Evolutionary conservation across 148 eudicot genomes (phyloP).

Genomic region (Vaccinium vitisidaea): DNA sequence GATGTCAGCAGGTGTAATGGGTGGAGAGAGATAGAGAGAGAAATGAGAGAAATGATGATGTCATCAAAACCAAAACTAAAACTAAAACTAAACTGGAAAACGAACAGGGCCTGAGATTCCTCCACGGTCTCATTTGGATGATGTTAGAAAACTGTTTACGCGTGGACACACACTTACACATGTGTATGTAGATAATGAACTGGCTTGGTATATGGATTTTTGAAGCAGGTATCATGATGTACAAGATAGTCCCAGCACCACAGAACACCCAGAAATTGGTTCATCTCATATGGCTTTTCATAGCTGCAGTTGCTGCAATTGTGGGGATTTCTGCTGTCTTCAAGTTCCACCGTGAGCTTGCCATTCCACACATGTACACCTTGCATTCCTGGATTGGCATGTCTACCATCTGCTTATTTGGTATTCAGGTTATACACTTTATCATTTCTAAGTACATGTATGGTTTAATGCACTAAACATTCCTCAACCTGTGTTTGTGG

Average conservation of each 20-base stretch:
- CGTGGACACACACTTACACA: neutral
- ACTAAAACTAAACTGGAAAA: too few species aligned
- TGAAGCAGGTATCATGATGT: conserved; percentile 47
- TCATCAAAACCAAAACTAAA: too few species aligned
- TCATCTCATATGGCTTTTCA: conserved; percentile 41
- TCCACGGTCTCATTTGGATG: too few species aligned
- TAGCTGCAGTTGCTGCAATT: conserved; percentile 40
- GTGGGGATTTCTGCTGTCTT: conserved; percentile 54
- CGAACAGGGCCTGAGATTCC: too few species aligned
- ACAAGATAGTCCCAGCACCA: conserved; percentile 44
- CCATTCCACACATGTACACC: conserved; percentile 35
- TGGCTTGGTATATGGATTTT: neutral
- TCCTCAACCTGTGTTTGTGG: neutral
- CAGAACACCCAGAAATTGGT: conserved; percentile 32
- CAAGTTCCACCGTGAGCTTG: conserved; percentile 42
- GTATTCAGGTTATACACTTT: conserved; percentile 40
- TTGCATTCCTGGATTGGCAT: conserved; percentile 65
- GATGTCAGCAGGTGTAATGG: too few species aligned
- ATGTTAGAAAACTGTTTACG: neutral
- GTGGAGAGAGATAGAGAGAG: too few species aligned
- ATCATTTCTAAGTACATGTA: neutral
- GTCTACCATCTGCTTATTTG: conserved; percentile 43
- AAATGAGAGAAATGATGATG: too few species aligned
- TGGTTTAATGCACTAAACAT: neutral
- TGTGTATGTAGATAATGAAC: neutral